These are phyloP conservation scores for Aspergillus sclerotioniger DNA, from an alignment of 495 filamentous ascomycete genomes.

Conservation along the genomic window DNA sequence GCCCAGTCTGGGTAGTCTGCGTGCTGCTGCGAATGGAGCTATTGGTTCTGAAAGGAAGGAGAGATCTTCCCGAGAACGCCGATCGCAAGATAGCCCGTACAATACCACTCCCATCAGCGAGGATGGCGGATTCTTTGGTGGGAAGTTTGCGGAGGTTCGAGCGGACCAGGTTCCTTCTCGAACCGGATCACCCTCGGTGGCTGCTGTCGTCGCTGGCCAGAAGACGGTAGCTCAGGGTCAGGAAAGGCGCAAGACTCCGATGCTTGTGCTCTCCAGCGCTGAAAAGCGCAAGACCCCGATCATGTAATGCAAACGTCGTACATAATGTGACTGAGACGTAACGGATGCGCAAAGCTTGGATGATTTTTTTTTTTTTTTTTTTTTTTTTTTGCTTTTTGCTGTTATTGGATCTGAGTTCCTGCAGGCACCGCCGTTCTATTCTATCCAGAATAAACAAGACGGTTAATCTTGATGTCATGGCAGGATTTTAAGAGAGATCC, in stretches of 20 bases:
- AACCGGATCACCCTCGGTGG: constrained; percentile 41
- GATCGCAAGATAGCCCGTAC: constrained; percentile 46
- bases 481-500: not conserved
- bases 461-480: constrained; percentile 1
- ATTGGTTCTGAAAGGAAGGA: constrained; percentile 81
- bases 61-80: constrained; percentile 60
- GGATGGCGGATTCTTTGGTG: constrained; percentile 59
- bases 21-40: constrained; percentile 74
- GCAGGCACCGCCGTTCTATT: constrained; percentile 8
- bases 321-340: constrained; percentile 45
- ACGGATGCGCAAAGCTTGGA: constrained; percentile 23
- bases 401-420: constrained; percentile 6
- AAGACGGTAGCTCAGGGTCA: constrained; percentile 45
- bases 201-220: constrained; percentile 48
- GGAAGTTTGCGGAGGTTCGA: constrained; percentile 51
- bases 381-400: constrained; percentile 12
- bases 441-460: constrained; percentile 1
- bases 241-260: constrained; percentile 74
- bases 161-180: constrained; percentile 37
- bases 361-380: constrained; percentile 17
- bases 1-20: constrained; percentile 74
- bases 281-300: constrained; percentile 86
- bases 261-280: constrained; percentile 82
- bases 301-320: constrained; percentile 41
- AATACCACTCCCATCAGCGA: constrained; percentile 52